Percentiles rank a stretch among this genome's conserved stretches.
Conservation (phyloP, 768 basidiomycete species). For the Melanogaster broomeanus region DNA sequence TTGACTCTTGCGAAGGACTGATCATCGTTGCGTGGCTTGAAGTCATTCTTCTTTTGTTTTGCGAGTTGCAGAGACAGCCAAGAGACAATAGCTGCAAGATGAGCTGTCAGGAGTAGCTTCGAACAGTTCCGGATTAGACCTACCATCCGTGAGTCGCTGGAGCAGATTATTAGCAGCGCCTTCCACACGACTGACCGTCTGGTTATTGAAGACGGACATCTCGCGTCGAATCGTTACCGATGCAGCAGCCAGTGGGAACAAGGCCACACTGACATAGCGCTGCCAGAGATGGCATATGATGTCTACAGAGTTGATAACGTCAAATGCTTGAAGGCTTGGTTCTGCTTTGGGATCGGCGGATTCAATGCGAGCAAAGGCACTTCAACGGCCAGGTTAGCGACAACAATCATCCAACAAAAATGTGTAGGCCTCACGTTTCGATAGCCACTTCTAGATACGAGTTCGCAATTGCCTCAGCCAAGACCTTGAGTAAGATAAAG, state of each 20-base stretch:
- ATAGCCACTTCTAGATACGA: constrained; percentile 90
- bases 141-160: constrained; percentile 83
- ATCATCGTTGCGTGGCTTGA: constrained; percentile 96
- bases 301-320: constrained; percentile 70
- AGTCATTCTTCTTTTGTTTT: constrained; percentile 95
- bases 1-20: constrained; percentile 91
- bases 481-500: constrained; percentile 75
- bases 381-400: constrained; percentile 31
- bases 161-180: constrained; percentile 76
- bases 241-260: constrained; percentile 83
- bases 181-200: constrained; percentile 83
- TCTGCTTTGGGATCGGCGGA: constrained; percentile 74
- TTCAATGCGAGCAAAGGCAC: constrained; percentile 72
- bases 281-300: constrained; percentile 97
- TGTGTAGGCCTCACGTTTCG: constrained; percentile 75
- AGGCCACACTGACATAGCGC: constrained; percentile 87
- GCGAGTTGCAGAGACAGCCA: constrained; percentile 78
- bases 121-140: constrained; percentile 22
- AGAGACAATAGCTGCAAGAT: constrained; percentile 57
- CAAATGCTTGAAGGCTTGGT: constrained; percentile 71
- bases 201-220: constrained; percentile 91
- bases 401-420: background rate
- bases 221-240: constrained; percentile 89
- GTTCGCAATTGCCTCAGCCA: constrained; percentile 83
- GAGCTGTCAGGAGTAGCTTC: background rate